phyloP scores from a whole-genome alignment of 2,329 filamentous ascomycete species.

The Xylaria polymorpha region DNA sequence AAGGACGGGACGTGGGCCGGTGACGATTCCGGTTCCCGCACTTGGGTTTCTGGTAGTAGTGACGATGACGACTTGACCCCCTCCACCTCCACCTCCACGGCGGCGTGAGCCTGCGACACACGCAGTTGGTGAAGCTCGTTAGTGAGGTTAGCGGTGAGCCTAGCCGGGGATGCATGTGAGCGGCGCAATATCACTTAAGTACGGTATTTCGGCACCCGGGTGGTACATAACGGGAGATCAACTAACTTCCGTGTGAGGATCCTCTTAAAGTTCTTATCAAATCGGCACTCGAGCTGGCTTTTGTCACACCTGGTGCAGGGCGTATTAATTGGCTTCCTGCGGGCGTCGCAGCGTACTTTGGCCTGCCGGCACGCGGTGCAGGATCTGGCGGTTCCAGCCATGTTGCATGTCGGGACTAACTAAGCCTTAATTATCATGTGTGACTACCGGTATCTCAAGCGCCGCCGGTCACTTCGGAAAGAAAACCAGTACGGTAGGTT shows the following conservation, averaged over 20 bases:
- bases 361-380: slow-evolving; percentile 35
- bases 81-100: no score
- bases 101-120: slow-evolving; percentile 16
- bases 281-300: slow-evolving; percentile 31
- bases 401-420: slow-evolving; percentile 1
- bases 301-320: slow-evolving; percentile 28
- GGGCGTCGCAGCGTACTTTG: slow-evolving; percentile 36
- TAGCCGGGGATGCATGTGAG: slow-evolving; percentile 19
- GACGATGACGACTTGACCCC: background rate
- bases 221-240: background rate
- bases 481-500: background rate
- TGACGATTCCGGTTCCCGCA: slow-evolving; percentile 15
- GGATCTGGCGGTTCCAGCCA: slow-evolving; percentile 35
- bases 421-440: background rate
- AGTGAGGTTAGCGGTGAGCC: slow-evolving; percentile 32
- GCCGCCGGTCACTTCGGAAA: background rate
- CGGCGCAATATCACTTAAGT: background rate
- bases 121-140: slow-evolving; percentile 36
- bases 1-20: slow-evolving; percentile 17
- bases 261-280: slow-evolving; percentile 37
- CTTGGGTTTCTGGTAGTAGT: background rate
- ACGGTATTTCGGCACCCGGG: background rate
- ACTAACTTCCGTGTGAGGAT: slow-evolving; percentile 36
- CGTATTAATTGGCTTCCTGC: slow-evolving; percentile 28
- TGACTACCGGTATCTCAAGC: no score